phyloP scores from a whole-genome alignment of 2,329 filamentous ascomycete species.

The Cucurbitaria berberidis region DNA sequence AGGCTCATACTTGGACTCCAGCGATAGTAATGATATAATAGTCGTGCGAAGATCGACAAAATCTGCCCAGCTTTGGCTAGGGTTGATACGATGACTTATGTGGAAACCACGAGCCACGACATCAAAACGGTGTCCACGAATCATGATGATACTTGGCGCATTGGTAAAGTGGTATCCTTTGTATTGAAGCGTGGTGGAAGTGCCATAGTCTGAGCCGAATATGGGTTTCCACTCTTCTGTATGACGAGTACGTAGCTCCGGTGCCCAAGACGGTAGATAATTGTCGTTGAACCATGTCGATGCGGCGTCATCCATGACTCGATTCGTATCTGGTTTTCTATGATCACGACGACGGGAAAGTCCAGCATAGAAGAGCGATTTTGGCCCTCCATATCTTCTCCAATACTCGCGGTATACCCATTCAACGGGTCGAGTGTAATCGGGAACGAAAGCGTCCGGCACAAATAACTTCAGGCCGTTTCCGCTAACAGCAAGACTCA shows the following conservation, averaged over 20 bases:
- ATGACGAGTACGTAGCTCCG: not conserved
- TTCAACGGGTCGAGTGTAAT: slow-evolving; percentile 2
- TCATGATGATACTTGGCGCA: not conserved
- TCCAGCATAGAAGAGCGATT: slow-evolving; percentile 1
- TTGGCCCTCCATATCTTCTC: slow-evolving; percentile 1
- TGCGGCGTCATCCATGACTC: not conserved
- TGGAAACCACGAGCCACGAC: not conserved
- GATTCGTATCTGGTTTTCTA: not conserved
- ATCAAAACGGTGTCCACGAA: slow-evolving; percentile 4
- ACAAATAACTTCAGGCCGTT: not conserved
- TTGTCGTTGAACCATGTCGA: not conserved
- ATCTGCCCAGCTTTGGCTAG: not conserved
- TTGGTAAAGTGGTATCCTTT: not conserved
- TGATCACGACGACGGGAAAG: not conserved
- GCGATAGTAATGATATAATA: not conserved
- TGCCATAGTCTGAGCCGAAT: not conserved
- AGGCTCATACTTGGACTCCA: not conserved
- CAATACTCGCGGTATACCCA: slow-evolving; percentile 4
- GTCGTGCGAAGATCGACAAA: not conserved
- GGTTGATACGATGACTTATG: not conserved
- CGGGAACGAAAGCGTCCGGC: not conserved
- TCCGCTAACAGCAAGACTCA: not conserved
- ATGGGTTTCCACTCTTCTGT: not conserved
- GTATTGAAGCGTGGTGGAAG: slow-evolving; percentile 1
- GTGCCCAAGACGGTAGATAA: slow-evolving; percentile 1